phyloP scores from a whole-genome alignment of 129 eudicot genomes.

The Tagetes erecta region DNA sequence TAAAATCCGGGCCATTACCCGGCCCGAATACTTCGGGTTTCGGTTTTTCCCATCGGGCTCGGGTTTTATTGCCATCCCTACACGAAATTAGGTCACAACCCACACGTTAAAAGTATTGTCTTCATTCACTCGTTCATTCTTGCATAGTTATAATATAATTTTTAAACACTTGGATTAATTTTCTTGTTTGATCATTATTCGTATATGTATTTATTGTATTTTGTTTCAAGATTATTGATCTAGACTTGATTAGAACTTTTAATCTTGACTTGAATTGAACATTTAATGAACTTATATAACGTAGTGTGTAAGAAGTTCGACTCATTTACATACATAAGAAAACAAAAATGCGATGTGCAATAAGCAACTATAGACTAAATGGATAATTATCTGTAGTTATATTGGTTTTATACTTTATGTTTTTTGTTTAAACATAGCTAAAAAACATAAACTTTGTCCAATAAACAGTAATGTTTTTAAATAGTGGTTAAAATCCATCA shows the following conservation, averaged over 20 bases:
- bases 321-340: background rate
- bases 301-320: background rate
- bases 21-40: no score
- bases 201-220: background rate
- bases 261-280: background rate
- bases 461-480: background rate
- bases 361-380: background rate
- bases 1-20: no score
- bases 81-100: conserved; percentile 21
- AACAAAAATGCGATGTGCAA: no score
- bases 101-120: conserved; percentile 14
- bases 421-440: background rate
- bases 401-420: background rate
- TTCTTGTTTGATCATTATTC: no score
- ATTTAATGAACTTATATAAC: no score
- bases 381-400: background rate
- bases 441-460: background rate
- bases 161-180: background rate
- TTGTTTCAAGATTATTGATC: background rate
- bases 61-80: no score
- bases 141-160: background rate
- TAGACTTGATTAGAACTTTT: background rate
- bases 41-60: no score
- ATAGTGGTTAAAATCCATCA: background rate
- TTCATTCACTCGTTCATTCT: background rate